A percentile compares a stretch with the other conserved stretches of the same genome.
Evolutionary conservation across 257 asterid species (phyloP).

Genomic region (Solanum clarkiae): DNA sequence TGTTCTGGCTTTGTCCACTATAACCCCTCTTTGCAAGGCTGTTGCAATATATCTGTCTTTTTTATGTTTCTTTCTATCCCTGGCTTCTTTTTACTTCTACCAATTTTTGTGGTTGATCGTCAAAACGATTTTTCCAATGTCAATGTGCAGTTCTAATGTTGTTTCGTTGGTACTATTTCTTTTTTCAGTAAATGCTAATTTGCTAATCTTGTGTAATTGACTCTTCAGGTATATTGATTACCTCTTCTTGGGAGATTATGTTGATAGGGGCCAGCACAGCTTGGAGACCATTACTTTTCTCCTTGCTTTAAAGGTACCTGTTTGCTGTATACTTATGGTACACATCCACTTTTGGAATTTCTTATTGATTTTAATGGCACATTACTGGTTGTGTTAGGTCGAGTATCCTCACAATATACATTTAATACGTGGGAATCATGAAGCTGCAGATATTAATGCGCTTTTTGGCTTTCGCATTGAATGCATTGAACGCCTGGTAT

Average conservation of each 20-base stretch:
- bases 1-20: background rate
- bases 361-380: background rate
- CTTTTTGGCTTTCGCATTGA: too few species aligned
- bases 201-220: conserved; percentile 19
- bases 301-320: conserved; percentile 74
- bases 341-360: background rate
- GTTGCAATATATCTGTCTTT: background rate
- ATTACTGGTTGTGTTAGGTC: conserved; percentile 35
- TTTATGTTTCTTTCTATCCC: background rate
- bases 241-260: too few species aligned
- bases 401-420: conserved; percentile 83
- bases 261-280: conserved; percentile 99
- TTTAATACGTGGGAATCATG: conserved; percentile 96
- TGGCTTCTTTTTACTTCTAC: background rate
- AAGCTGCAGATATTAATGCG: too few species aligned
- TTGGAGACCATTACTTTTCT: conserved; percentile 94
- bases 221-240: conserved; percentile 75
- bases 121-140: background rate
- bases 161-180: too few species aligned
- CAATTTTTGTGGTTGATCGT: background rate
- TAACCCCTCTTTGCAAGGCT: background rate
- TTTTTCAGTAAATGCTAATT: background rate
- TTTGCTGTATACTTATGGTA: background rate
- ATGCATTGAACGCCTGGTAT: too few species aligned
- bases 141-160: background rate